Evolutionary conservation across 2,329 filamentous ascomycete genomes (phyloP), one percentile per base, ranked within the genome.

Genomic region (Aspergillus clavatus): DNA sequence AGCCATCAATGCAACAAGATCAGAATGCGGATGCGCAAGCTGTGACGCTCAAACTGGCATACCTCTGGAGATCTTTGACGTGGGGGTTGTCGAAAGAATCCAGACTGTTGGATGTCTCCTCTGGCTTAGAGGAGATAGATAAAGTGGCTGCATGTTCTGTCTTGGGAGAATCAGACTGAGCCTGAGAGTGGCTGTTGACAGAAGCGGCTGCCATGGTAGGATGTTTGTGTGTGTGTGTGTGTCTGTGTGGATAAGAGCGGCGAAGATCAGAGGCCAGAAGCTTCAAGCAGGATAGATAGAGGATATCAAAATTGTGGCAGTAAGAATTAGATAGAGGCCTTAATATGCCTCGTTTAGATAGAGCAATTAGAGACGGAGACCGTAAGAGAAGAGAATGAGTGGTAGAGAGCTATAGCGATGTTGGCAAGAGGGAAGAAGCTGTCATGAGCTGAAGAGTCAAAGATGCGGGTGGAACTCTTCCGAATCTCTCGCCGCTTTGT

Each of bases 11-110:
- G 38, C 37, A 14, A 22, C n/a, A 11, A 7, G 35, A 14, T 14
- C 2, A n/a, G 31, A 38, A 27, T 14, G 33, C 12, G 24, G 35
- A 36, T 38, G 31, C 31, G 38, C 38, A n/a, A 27, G 16, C 16
- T 23, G 28, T 35, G 11, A 35, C n/a, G 22, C 29, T 4, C 8
- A 33, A 18, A 31, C 24, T 35, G 26, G 65, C 83, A 65, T 74
- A 95, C 90, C 95, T 96, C 64, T 91, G 83, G 40, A 97, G 77
- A 67, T 97, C 91, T 65, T 83, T 89, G 64, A 96, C 79, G 71
- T 91, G 89, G 29, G 83, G 76, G 60, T 81, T 89, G 66, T 96
- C 90, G 51, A 73, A 74, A 48, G 81, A 81, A 46, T 87, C 83
- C 40, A 72, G 69, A 48, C 75, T 75, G 59, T 83, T 82, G 48